Conservation (phyloP, 2,329 filamentous ascomycete genomes). For the Botrytis fabae region DNA sequence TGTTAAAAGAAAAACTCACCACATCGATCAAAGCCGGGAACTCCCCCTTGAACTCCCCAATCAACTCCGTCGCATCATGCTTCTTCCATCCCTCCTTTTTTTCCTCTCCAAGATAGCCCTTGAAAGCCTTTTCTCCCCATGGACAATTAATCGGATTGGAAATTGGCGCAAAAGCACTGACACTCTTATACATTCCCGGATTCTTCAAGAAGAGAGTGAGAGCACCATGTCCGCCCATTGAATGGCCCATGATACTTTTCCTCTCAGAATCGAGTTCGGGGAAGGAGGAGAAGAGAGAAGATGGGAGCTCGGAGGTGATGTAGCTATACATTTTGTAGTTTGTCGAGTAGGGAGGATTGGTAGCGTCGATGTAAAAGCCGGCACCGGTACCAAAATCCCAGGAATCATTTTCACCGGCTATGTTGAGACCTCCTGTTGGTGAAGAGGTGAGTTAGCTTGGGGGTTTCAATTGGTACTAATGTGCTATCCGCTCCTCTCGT, state of each 20-base stretch:
- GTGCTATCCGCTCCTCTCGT: neutral
- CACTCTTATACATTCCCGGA: conserved; percentile 83
- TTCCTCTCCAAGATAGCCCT: conserved; percentile 80
- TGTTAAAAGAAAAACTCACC: conserved; percentile 49
- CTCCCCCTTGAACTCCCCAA: conserved; percentile 69
- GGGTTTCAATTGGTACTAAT: neutral
- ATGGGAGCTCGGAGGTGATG: conserved; percentile 83
- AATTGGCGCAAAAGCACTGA: conserved; percentile 89
- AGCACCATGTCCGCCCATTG: conserved; percentile 96
- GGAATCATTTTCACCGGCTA: conserved; percentile 79
- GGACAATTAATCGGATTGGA: conserved; percentile 80
- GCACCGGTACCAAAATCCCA: conserved; percentile 93
- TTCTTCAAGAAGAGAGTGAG: conserved; percentile 90
- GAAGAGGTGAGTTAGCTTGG: neutral
- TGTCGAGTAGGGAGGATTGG: conserved; percentile 66
- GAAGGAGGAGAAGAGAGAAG: conserved; percentile 71
- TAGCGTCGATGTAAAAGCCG: conserved; percentile 93
- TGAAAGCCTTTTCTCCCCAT: conserved; percentile 96
- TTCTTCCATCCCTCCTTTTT: conserved; percentile 77
- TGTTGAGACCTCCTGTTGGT: conserved; percentile 65
- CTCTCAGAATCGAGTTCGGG: conserved; percentile 66
- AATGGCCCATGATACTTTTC: conserved; percentile 88
- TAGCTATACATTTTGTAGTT: conserved; percentile 97
- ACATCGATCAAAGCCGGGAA: conserved; percentile 86
- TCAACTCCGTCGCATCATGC: conserved; percentile 89